Evolutionary conservation across 169 alveolate species (phyloP), one percentile per base, ranked within the genome.

Genomic region (Plasmodium gallinaceum): DNA sequence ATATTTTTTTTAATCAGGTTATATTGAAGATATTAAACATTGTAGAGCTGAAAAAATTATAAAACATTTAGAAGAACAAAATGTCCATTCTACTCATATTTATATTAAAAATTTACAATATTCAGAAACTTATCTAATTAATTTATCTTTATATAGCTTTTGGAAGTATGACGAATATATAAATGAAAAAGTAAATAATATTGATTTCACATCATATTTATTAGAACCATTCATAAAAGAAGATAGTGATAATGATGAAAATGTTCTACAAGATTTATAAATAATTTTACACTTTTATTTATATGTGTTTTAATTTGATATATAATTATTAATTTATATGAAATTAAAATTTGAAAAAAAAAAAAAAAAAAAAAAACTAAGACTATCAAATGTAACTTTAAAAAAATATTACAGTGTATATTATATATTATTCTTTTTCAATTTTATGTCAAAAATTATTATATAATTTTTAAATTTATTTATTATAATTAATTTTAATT

Each of bases 11-110:
- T 32, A 32, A 32, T 62, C 46, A 86, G 92, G 92, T 7, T 86
- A 86, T 43, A 87, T 86, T 20, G 92, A 86, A 60, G 92, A 86
- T 64, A 86, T 86, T 57, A 86, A 51, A 64, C 92, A 86, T 65
- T 86, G 92, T 37, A 24, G 92, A 32, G 58, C 74, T n/a, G 92
- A 86, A 43, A 86, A 86, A 71, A 86, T 86, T 16, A 86, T 86
- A 46, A 54, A 60, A 9, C 64, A 58, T 57, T 37, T 86, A 14
- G 92, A 86, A 54, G 75, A 65, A 16, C 92, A 58, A 52, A 46
- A 86, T 70, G 92, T 86, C 5, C 88, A 86, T 39, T 45, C 88
- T 6, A 58, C 73, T 43, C 87, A 86, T 64, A 86, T 86, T 24
- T 86, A 71, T 32, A 86, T 86, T 20, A 62, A 24, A 9, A 86